phyloP scores from a whole-genome alignment of 164 flowering plant genomes.

The Vitis cinerea region DNA sequence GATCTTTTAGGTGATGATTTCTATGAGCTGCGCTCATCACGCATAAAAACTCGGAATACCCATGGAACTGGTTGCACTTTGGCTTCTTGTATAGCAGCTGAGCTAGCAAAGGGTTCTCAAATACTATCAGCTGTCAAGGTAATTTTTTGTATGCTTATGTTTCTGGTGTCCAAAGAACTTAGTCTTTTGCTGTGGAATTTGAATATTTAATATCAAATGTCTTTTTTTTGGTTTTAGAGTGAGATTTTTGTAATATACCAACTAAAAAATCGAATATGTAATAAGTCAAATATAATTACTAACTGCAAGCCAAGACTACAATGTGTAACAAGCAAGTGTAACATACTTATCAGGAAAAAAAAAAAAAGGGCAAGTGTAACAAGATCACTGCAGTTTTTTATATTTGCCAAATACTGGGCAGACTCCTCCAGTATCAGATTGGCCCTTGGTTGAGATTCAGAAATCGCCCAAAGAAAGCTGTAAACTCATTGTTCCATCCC shows the following conservation, averaged over 20 bases:
- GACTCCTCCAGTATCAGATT: background rate
- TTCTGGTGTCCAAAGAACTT: background rate
- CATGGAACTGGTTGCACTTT: conserved; percentile 98
- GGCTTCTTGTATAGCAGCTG: conserved; percentile 96
- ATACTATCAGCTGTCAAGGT: conserved; percentile 87
- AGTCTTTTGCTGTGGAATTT: no score
- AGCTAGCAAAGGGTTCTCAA: conserved; percentile 85
- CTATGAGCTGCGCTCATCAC: conserved; percentile 67
- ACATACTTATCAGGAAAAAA: background rate
- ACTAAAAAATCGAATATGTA: no score
- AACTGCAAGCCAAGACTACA: background rate
- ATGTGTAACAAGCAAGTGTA: background rate
- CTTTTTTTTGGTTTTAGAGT: background rate
- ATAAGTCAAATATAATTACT: no score
- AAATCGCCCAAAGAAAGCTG: no score
- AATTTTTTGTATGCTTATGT: conserved; percentile 3
- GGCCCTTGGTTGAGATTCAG: no score
- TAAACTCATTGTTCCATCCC: no score
- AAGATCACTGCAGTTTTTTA: background rate
- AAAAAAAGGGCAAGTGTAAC: background rate
- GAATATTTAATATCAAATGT: background rate
- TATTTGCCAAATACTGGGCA: background rate
- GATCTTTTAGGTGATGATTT: conserved; percentile 50
- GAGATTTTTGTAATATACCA: no score
- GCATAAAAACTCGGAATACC: conserved; percentile 73